Evolutionary conservation across 164 flowering plant species (phyloP).

Genomic region (Chimonanthus praecox): DNA sequence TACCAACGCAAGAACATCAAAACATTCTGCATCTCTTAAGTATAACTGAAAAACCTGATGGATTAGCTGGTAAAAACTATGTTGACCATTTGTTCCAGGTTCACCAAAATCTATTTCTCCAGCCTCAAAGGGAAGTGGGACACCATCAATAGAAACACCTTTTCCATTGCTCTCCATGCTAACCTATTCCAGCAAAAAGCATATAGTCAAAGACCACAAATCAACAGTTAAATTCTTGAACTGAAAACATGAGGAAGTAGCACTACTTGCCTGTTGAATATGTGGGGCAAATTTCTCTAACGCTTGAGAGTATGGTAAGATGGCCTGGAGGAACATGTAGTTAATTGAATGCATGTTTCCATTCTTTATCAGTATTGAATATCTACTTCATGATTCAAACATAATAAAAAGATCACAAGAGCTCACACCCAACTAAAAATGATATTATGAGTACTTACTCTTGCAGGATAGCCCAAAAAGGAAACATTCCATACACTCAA

Average conservation of each 20-base stretch:
- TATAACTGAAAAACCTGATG: constrained; percentile 62
- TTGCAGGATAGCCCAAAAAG: constrained; percentile 88
- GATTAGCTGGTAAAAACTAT: constrained; percentile 96
- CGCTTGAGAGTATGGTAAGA: constrained; percentile 91
- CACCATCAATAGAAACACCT: constrained; percentile 94
- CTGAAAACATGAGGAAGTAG: background rate
- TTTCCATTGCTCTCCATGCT: constrained; percentile 99
- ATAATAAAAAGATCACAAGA: background rate
- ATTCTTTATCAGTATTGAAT: background rate
- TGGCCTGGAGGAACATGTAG: constrained; percentile 50
- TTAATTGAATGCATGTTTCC: no score
- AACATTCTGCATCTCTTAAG: background rate
- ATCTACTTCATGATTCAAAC: background rate
- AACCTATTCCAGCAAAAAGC: constrained; percentile 41
- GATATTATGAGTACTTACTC: constrained; percentile 46
- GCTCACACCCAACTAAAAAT: constrained; percentile 1
- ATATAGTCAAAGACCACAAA: constrained; percentile 1
- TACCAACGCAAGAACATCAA: background rate
- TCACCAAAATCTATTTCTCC: constrained; percentile 99
- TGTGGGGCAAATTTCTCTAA: constrained; percentile 95
- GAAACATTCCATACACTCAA: constrained; percentile 95
- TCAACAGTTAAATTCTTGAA: background rate
- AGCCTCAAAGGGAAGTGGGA: constrained; percentile 78
- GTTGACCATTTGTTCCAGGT: constrained; percentile 99
- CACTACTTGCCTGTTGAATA: constrained; percentile 72